Evolutionary conservation across 2,329 filamentous ascomycete species (phyloP).

Genomic region (Phaeosphaeria sp.): DNA sequence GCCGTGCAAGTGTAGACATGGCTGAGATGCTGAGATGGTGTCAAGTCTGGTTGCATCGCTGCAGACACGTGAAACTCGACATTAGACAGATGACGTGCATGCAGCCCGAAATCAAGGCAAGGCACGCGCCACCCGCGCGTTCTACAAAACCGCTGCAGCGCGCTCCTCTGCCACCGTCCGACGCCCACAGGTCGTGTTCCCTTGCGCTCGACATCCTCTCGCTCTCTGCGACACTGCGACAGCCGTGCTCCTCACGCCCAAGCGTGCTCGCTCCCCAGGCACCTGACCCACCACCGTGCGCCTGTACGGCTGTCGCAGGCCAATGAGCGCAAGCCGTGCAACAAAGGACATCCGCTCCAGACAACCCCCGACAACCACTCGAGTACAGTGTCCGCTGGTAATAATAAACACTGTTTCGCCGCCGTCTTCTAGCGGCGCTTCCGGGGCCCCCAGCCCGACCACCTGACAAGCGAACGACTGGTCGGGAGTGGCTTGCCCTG

Average conservation of each 20-base stretch:
- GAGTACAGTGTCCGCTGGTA: conserved; percentile 34
- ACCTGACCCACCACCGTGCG: conserved; percentile 26
- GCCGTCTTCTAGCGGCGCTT: conserved; percentile 41
- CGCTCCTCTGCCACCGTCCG: conserved; percentile 44
- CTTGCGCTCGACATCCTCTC: conserved; percentile 44
- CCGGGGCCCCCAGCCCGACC: conserved; percentile 44
- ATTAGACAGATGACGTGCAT: conserved; percentile 28
- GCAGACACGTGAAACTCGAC: not conserved
- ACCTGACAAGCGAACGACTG: conserved; percentile 47
- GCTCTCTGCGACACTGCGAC: conserved; percentile 21
- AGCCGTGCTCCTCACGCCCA: conserved; percentile 34
- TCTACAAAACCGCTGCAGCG: conserved; percentile 42
- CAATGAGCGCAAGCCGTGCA: conserved; percentile 47
- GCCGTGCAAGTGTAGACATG: not conserved
- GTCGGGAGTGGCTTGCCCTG: conserved; percentile 42
- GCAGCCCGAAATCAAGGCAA: conserved; percentile 43
- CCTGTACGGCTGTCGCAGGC: conserved; percentile 31
- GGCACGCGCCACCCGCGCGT: conserved; percentile 29
- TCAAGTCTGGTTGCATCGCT: not conserved
- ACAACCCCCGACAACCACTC: conserved; percentile 41
- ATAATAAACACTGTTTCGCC: conserved; percentile 32
- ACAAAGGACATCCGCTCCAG: conserved; percentile 42
- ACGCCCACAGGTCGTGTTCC: conserved; percentile 45
- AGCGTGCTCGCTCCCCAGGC: conserved; percentile 13
- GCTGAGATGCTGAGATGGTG: not conserved